Evolutionary conservation across 768 basidiomycete species (phyloP), one percentile per base, ranked within the genome.

Genomic region (Dioszegia hungarica): DNA sequence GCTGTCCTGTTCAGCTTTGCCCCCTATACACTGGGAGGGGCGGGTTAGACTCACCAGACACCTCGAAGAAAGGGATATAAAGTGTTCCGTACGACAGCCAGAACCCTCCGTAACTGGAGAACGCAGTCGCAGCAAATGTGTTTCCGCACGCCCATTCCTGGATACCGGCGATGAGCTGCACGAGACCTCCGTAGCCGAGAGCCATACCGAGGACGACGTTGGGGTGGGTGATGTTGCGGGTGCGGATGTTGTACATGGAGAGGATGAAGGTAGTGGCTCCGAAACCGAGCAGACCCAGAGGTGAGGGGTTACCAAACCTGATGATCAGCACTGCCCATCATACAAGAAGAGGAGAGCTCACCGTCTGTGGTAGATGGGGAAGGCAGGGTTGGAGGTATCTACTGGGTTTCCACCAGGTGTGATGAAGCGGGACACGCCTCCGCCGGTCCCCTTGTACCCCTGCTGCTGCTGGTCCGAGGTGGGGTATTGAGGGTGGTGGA

Each of bases 101-200:
- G 64, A 75, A 75, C 24, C 70, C 70, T 49, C 72, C 74, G 41
- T 75, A 75, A n/a, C 65, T 66, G 1, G 62, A 37, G 59, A 75
- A 75, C 14, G 71, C 70, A 44, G 74, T 73, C 24, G 70, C 68
- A 54, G 55, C 77, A 61, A 77, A 77, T 4, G 75, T 77, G 67
- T 79, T 79, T 36, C 77, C 77, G 22, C 69, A 67, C 5, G 74
- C 75, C 64, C 75, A 78, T 59, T 77, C 77, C 62, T 71, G 64
- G 86, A 91, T 89, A 38, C 91, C 91, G 28, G 90, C 90, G 36
- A 92, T 78, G 43, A 93, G 79, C 72, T 93, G 91, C 12, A 81
- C 85, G 29, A 92, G 84, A 58, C 91, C 91, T 61, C 90, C 91
- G 60, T 83, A 83, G 76, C 85, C 87, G 63, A 89, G 70, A 24